Base-by-base conservation (phyloP, 83 land plant species). In the Thuja plicata region DNA sequence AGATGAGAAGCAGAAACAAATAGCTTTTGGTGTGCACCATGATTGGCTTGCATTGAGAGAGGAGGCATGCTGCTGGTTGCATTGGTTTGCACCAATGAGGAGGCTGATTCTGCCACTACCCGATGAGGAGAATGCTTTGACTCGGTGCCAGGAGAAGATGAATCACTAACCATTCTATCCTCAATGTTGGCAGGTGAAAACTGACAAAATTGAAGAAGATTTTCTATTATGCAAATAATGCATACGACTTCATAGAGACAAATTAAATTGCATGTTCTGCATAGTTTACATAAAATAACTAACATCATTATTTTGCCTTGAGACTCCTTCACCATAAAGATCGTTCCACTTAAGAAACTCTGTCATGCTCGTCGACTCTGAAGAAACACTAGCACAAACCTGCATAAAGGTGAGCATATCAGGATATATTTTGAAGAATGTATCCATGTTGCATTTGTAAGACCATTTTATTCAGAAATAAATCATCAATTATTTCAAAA, bases 291-390 rank as follows among this genome's bases (percentile, higher is more conserved):
- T 94, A 89, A 97, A 97, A 87, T 97, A 97, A 87, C 95, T 93
- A n/a, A 95, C 92, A 13, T 93, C 87, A 40, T 54, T 90, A 89
- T 93, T 97, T 93, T 93, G 94, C 88, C 98, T 95, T 24, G 98
- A 95, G 60, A 97, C 98, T 27, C 98, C 98, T 92, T 96, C 98
- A 57, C 98, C 98, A 62, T 96, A 97, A 2, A 94, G 88, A 5
- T 97, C 98, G 85, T 97, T 97, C 98, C 98, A 97, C 76, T 96
- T 95, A 1, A 89, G 91, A 2, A 97, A 93, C 91, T 97, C 96
- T 46, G 86, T 92, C 97, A 97, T 97, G 78, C 94, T 95, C 40
- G 91, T 80, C 3, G 97, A 95, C 52, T 96, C 97, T 43, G 95
- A 91, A 78, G 97, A 96, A 11, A 95, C 96, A 89, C 97, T 96